Conservation (phyloP, 139 green algal species). For the Limnomonas spitsbergensis region DNA sequence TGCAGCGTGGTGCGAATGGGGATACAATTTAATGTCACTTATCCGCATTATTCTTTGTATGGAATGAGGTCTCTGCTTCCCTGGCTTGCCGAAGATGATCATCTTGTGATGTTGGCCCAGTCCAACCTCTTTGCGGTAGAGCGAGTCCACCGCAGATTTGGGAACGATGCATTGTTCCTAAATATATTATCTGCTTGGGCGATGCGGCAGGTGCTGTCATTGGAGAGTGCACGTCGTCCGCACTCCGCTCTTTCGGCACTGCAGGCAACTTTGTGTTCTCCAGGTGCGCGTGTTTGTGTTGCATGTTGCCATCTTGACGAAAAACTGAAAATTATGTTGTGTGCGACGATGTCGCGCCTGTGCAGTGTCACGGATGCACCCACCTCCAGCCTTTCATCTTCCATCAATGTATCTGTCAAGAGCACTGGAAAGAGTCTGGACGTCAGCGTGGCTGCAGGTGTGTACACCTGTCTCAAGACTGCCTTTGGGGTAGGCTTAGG, state of each 20-base stretch:
- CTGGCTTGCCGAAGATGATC: too few relatives aligned
- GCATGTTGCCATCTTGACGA: neutral
- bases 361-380: constrained; percentile 37
- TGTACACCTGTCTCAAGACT: neutral
- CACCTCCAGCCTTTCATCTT: constrained; percentile 23
- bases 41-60: neutral
- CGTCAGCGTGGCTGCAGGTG: constrained; percentile 43
- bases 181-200: too few relatives aligned
- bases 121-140: too few relatives aligned
- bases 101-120: too few relatives aligned
- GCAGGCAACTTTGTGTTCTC: constrained; percentile 28
- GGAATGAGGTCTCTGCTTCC: too few relatives aligned
- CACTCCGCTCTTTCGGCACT: constrained; percentile 6
- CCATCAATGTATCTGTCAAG: constrained; percentile 37
- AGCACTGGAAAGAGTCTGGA: constrained; percentile 35
- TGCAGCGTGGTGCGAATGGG: neutral
- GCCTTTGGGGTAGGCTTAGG: too few relatives aligned
- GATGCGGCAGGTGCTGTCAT: too few relatives aligned
- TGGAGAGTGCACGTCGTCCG: too few relatives aligned
- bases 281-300: constrained; percentile 12
- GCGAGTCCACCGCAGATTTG: too few relatives aligned
- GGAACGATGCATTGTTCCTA: too few relatives aligned
- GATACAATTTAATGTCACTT: neutral
- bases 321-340: too few relatives aligned
- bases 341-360: too few relatives aligned